phyloP scores from a whole-genome alignment of 176 grass and related monocot species.

The Zoysia japonica region DNA sequence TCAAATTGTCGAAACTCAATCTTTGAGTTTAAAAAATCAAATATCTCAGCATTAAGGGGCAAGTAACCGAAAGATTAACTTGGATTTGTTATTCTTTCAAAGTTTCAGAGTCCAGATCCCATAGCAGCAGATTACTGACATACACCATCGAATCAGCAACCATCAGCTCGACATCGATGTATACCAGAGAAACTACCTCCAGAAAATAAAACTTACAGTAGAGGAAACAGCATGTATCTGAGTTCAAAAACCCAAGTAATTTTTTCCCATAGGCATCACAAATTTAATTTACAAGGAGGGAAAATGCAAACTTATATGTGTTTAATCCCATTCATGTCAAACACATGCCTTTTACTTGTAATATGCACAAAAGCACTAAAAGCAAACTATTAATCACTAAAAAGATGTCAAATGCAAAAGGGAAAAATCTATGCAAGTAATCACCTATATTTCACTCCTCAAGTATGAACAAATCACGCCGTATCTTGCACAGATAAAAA shows the following conservation, averaged over 20 bases:
- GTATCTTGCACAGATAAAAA: not conserved
- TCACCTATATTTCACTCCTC: constrained; percentile 24
- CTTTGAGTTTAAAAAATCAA: no score
- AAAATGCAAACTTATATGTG: not conserved
- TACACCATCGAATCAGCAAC: no score
- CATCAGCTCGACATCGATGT: no score
- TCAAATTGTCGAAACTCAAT: no score
- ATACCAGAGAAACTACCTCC: no score
- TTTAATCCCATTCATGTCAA: constrained; percentile 1
- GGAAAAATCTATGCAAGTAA: constrained; percentile 14
- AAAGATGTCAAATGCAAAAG: not conserved
- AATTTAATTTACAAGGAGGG: not conserved
- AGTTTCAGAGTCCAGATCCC: no score
- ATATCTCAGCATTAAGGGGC: no score
- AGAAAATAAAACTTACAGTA: no score
- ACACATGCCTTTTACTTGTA: constrained; percentile 10
- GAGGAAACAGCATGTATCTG: not conserved
- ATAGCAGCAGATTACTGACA: no score
- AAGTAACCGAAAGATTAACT: no score
- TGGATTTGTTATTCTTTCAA: no score
- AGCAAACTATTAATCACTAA: not conserved
- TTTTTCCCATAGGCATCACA: not conserved
- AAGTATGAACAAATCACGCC: constrained; percentile 17
- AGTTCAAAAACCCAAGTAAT: not conserved
- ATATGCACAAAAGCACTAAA: constrained; percentile 22